Evolutionary conservation across 371 early-diverging fungal genomes (phyloP), one percentile per base, ranked within the genome.

Genomic region (Zychaea mexicana): DNA sequence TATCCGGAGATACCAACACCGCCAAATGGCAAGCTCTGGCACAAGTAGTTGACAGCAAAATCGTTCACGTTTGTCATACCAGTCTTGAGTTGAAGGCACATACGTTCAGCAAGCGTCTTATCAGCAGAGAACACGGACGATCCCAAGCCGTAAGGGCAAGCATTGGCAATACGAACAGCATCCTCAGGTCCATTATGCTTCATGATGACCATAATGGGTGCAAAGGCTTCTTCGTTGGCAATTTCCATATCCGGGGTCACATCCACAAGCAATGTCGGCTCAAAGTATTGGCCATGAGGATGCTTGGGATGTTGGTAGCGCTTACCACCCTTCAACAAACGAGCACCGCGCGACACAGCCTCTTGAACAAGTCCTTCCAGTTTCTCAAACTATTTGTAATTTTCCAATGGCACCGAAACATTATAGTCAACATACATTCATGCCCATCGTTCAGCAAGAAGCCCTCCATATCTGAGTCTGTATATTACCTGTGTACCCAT

Each of bases 1-100:
- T 92, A 90, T 4, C 94, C 94, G 58, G 88, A 87, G 46, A 83
- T 86, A 26, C 91, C 91, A 9, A 93, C 89, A 61, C 94, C 94
- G 36, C 93, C 94, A 77, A 94, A 94, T 12, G 94, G 94, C 59
- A 94, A 72, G 21, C 90, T 82, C 68, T 92, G 93, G 67, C 92
- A 91, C 13, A 94, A 82, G 61, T 94, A 94, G 61, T 91, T 93
- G 66, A 88, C 89, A 19, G 88, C 95, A 67, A 93, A 94, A 73
- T 94, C 95, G 66, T 94, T 94, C 67, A 94, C 78, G 55, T 94
- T 94, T 62, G 87, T 71, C 94, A 94, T 94, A 32, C 95, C 95
- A 0, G 82, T 82, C 62, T 85, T 84, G 56, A 94, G 76, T n/a
- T 70, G 71, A 30, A 85, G 73, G 28, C 88, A 83, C 64, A 94